Evolutionary conservation across 1,139 yeast genomes (phyloP), one percentile per base, ranked within the genome.

Genomic region (Nakaseomyces uthaithaninus): DNA sequence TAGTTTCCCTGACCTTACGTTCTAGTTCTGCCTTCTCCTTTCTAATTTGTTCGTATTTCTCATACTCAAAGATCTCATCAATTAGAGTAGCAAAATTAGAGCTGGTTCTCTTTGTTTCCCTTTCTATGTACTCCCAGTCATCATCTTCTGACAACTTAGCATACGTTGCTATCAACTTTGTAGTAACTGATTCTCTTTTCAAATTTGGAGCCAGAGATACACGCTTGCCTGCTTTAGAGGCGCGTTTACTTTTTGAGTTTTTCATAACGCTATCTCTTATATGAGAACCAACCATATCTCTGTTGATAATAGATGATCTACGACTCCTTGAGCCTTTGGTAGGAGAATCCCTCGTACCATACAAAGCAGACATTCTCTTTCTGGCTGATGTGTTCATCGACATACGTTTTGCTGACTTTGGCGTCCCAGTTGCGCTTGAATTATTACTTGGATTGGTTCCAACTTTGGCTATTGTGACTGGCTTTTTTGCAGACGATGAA

Each of bases 41-140:
- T 59, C 60, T 59, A 66, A 78, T 75, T 65, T 67, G 48, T 15
- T 57, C 59, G 40, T 55, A 55, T 40, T 61, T 50, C 44, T 63
- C 61, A 62, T 66, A 48, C 63, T 65, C 66, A 63, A 81, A 81
- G 45, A 81, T 75, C 58, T 76, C 78, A 62, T 81, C 89, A 67
- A 86, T 80, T 37, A 81, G 66, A 3, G 81, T 72, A 9, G 87
- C 91, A 65, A 81, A 81, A 43, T 83, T 82, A 10, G 85, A 79
- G 27, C 85, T 77, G 2, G 87, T 79, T 62, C 91, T 71, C 62
- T 75, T 80, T 14, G 86, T 77, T 58, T 77, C 85, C 52, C 75
- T 77, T 51, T 80, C 84, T 64, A 80, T 74, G 51, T 75, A 75
- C 53, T 77, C 82, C 78, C 85, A 75, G 45, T 77, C 85, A 33